Percentiles rank a stretch among this genome's conserved stretches.
Evolutionary conservation across 169 alveolate genomes (phyloP).

Genomic region (Plasmodium knowlesi): DNA sequence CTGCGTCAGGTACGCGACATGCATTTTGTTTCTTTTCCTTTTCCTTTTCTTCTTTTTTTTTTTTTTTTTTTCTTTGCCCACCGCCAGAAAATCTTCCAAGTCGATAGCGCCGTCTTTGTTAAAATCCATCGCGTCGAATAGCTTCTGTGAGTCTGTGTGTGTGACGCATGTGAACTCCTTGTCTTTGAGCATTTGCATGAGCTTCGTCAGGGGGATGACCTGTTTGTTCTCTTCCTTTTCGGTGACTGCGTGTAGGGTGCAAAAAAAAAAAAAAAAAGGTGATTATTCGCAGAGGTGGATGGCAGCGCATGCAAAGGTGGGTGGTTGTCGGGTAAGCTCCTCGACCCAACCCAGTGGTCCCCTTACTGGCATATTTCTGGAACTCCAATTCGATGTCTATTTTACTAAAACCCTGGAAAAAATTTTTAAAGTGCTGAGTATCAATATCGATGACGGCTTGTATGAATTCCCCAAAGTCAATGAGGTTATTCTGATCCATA

Average conservation of each 20-base stretch:
- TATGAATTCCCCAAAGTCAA: slow-evolving; percentile 81
- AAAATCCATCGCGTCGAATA: slow-evolving; percentile 59
- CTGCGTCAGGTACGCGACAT: neutral
- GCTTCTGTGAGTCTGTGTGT: slow-evolving; percentile 46
- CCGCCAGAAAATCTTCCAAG: slow-evolving; percentile 65
- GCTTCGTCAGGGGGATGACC: slow-evolving; percentile 59
- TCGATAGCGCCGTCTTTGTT: slow-evolving; percentile 68
- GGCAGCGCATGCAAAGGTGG: neutral
- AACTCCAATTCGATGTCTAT: slow-evolving; percentile 82
- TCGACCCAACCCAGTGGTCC: too few relatives aligned
- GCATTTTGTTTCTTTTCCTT: neutral
- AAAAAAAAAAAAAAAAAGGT: neutral
- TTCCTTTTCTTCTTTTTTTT: neutral
- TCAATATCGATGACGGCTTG: slow-evolving; percentile 81
- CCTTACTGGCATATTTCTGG: slow-evolving; percentile 78
- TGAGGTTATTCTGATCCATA: slow-evolving; percentile 78
- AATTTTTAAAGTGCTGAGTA: slow-evolving; percentile 75
- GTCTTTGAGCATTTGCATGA: slow-evolving; percentile 73
- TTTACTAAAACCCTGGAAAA: slow-evolving; percentile 78
- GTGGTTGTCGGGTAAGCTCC: too few relatives aligned
- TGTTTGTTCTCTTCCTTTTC: slow-evolving; percentile 71
- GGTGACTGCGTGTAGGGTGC: slow-evolving; percentile 25
- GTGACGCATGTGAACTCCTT: slow-evolving; percentile 75
- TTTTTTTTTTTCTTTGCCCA: neutral
- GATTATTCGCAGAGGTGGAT: neutral